Conservation (phyloP, 345 rosid species). For the Acer negundo region DNA sequence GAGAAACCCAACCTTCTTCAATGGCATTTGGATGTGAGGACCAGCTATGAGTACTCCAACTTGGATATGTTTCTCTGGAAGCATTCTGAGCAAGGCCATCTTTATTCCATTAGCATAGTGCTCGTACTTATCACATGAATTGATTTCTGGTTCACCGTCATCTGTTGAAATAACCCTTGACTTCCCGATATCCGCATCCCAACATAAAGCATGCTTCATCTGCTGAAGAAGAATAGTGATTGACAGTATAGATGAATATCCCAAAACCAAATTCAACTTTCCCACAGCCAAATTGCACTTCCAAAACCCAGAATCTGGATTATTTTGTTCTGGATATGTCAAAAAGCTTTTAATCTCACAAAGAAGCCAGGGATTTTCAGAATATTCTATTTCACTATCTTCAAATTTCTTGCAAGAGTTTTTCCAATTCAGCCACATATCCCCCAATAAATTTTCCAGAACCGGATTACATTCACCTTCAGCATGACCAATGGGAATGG, state of each 20-base stretch:
- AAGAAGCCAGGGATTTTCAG: constrained; percentile 65
- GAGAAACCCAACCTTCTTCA: constrained; percentile 42
- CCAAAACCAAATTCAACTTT: constrained; percentile 60
- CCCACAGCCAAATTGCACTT: constrained; percentile 68
- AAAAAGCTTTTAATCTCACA: constrained; percentile 58
- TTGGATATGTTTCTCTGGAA: constrained; percentile 70
- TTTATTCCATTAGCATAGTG: constrained; percentile 41
- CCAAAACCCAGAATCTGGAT: constrained; percentile 51
- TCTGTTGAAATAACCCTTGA: constrained; percentile 31
- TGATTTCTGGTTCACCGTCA: constrained; percentile 37
- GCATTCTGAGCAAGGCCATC: constrained; percentile 44
- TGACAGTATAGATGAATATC: constrained; percentile 52
- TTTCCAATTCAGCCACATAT: constrained; percentile 74
- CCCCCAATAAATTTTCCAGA: constrained; percentile 52
- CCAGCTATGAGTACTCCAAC: constrained; percentile 72
- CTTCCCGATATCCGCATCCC: constrained; percentile 32
- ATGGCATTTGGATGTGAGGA: constrained; percentile 54
- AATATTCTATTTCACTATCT: constrained; percentile 43
- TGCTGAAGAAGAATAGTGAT: constrained; percentile 57
- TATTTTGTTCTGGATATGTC: constrained; percentile 43
- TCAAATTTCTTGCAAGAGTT: constrained; percentile 41
- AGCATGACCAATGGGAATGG: constrained; percentile 30
- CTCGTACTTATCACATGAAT: constrained; percentile 42
- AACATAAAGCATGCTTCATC: constrained; percentile 45
- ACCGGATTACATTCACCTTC: constrained; percentile 34